Evolutionary conservation across 1,139 yeast species (phyloP), one percentile per base, ranked within the genome.

Genomic region (Protomyces macrosporus): DNA sequence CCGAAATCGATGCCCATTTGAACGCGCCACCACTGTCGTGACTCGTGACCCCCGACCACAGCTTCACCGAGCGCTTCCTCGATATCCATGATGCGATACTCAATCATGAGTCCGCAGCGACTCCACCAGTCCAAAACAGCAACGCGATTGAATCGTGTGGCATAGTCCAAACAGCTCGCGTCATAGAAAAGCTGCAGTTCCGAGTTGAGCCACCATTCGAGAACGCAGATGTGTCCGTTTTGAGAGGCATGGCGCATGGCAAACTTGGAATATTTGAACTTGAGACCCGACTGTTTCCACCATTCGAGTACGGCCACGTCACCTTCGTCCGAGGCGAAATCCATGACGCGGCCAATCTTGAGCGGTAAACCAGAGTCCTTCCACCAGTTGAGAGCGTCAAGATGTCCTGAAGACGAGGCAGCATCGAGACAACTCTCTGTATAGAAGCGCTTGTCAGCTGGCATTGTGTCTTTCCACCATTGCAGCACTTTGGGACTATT

Each of bases 231-330:
- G 37, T 58, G 62, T 3, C 62, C 56, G 34, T 58, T 58, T 35
- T 58, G 62, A 12, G 62, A 58, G 12, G 62, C 62, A 36, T 58
- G 62, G 16, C 62, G 42, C 62, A 58, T 58, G 36, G 62, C 62
- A 33, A 58, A 52, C 30, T 58, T 58, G 51, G 62, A 58, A 34
- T 58, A 58, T 34, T 52, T 51, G 45, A 58, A 58, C 30, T 58
- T 58, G 45, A 58, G 56, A 10, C 62, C 62, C 7, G 56, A 51
- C 35, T 45, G 45, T 33, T 50, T 51, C 62, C 62, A 58, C 62
- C 62, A 58, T 39, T 58, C 56, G 12, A 58, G 56, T 6, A 58
- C 62, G 7, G 36, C 23, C 36, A 58, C 56, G 35, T 51, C 62
- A 10, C 62, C 62, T 30, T 58, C 62, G 40, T 58, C 62, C 5